Conservation (phyloP, 176 grass and related monocot genomes). For the Oryza australiensis region DNA sequence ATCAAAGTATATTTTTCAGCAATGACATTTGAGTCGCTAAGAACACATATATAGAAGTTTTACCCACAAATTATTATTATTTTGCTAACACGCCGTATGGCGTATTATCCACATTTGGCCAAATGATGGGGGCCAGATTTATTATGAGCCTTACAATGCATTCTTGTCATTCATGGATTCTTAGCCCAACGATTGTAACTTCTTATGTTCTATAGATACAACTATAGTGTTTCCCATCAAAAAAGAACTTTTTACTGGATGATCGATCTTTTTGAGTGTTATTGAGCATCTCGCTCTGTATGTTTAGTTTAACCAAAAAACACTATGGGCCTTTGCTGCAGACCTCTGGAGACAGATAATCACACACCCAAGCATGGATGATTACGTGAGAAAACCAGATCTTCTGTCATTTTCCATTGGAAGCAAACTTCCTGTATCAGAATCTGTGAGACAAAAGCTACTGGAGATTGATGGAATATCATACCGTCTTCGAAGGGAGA, state of each 20-base stretch:
- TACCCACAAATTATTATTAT: no score
- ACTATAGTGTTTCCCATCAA: conserved; percentile 4
- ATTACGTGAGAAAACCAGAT: conserved; percentile 69
- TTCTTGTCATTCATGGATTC: background rate
- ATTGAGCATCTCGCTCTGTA: background rate
- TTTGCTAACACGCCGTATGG: no score
- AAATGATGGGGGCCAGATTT: no score
- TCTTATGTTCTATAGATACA: background rate
- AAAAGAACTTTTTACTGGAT: background rate
- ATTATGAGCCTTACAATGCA: background rate
- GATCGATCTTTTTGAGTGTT: background rate
- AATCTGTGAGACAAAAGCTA: conserved; percentile 78
- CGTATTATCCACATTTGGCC: no score
- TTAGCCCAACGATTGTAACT: background rate
- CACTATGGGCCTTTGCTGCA: conserved; percentile 34
- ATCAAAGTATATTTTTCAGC: no score
- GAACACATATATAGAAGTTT: no score
- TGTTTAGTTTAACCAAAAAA: background rate
- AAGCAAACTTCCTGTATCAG: conserved; percentile 91
- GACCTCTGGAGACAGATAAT: conserved; percentile 88
- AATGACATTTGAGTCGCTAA: no score
- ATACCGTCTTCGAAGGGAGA: conserved; percentile 82
- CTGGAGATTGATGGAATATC: conserved; percentile 91
- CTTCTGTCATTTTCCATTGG: conserved; percentile 90
- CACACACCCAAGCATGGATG: conserved; percentile 65